Percentiles rank a stretch among this genome's conserved stretches.
Evolutionary conservation across 2,329 filamentous ascomycete species (phyloP).

Genomic region (Thelonectria rubi): DNA sequence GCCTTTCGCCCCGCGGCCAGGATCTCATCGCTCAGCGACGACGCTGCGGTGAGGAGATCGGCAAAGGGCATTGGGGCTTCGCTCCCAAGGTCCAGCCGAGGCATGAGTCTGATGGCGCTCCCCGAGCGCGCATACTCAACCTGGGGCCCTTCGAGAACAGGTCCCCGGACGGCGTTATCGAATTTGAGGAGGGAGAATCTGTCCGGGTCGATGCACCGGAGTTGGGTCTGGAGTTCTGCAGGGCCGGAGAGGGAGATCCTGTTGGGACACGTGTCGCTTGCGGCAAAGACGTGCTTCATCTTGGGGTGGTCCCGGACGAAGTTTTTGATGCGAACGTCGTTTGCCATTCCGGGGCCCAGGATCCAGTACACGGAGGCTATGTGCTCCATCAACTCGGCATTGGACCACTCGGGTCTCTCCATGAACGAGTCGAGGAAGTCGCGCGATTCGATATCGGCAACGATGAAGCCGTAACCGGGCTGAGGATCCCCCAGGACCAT

Average conservation of each 20-base stretch:
- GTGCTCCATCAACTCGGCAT: slow-evolving; percentile 70
- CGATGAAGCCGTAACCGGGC: slow-evolving; percentile 76
- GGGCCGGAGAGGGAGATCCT: slow-evolving; percentile 74
- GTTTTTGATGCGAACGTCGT: slow-evolving; percentile 68
- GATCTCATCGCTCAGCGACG: slow-evolving; percentile 54
- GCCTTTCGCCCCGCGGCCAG: slow-evolving; percentile 62
- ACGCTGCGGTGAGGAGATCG: slow-evolving; percentile 57
- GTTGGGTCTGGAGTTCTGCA: slow-evolving; percentile 71
- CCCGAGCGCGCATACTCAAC: slow-evolving; percentile 56
- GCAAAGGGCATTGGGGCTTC: slow-evolving; percentile 56
- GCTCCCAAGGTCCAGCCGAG: slow-evolving; percentile 56
- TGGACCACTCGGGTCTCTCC: slow-evolving; percentile 75
- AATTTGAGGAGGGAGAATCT: slow-evolving; percentile 77
- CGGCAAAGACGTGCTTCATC: slow-evolving; percentile 80
- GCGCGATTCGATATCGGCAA: slow-evolving; percentile 79
- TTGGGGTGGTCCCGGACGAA: slow-evolving; percentile 73
- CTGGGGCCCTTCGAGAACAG: slow-evolving; percentile 37
- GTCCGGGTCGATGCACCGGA: slow-evolving; percentile 76
- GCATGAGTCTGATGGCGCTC: slow-evolving; percentile 57
- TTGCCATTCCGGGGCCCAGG: slow-evolving; percentile 73
- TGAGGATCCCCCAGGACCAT: slow-evolving; percentile 80
- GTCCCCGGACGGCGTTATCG: slow-evolving; percentile 57
- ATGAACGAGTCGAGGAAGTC: slow-evolving; percentile 78
- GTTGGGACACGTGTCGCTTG: slow-evolving; percentile 78
- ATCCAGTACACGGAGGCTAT: slow-evolving; percentile 82